Evolutionary conservation across 108 stramenopile genomes (phyloP), one percentile per base, ranked within the genome.

Genomic region (Cyclostephanos tholiformis): DNA sequence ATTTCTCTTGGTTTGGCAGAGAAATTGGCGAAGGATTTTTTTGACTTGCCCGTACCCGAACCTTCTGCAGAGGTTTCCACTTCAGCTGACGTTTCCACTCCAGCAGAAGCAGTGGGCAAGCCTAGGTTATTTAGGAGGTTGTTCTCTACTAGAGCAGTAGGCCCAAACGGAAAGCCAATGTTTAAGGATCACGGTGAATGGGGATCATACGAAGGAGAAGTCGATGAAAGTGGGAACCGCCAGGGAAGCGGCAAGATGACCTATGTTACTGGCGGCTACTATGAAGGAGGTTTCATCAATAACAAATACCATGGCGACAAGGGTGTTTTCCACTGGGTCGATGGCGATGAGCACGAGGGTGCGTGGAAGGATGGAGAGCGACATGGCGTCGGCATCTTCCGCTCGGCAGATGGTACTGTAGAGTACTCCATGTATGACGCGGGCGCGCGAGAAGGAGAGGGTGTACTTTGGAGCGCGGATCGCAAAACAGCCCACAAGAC

Each of bases 171-270:
- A 43, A 70, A 30, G 27, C 59, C 14, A 12, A 61, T 60, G 25
- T 62, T 48, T 27, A 71, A 71, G 29, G 70, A 69, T 57, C 19
- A 69, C 57, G 67, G 75, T 39, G 75, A 68, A 17, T 67, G 67
- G 67, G 75, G 75, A 9, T 44, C 67, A 22, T 76, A 68, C 29
- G 57, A 50, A 13, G 75, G 75, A 49, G 73, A 9, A 17, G 49
- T 36, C 25, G 66, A 76, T 27, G 23, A 17, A 3, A 26, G 51
- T 51, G 75, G 67, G 29, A 49, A 66, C 17, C 51, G 69, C 16
- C 69, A 70, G 17, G 69, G 69, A 22, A 36, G 4, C 2, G 69
- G 69, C 16, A 70, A 57, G 41, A 70, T 70, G 69, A 70, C 53
- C 35, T 70, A 70, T 27, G 69, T 36, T 5, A 58, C 12, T 43